These are phyloP conservation scores for Ophiostoma populinum DNA, from an alignment of 2,329 filamentous ascomycete species.

Conservation along the genomic window DNA sequence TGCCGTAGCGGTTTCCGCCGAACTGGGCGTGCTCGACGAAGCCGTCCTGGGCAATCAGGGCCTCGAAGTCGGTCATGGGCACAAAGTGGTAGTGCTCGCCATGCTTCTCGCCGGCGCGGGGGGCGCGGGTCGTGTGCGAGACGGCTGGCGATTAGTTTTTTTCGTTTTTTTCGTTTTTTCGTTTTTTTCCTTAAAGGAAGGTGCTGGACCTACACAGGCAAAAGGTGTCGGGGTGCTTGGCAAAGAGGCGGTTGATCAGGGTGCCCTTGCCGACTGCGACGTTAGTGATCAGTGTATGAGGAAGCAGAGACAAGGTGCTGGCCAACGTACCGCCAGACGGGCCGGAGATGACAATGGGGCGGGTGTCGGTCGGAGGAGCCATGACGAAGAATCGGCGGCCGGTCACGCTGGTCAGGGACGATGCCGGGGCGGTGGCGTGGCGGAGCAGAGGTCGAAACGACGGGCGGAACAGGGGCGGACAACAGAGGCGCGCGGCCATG, in stretches of 20 bases:
- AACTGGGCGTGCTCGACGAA: conserved; percentile 82
- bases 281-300: neutral
- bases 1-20: conserved; percentile 75
- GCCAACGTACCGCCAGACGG: conserved; percentile 38
- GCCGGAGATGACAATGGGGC: conserved; percentile 62
- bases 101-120: conserved; percentile 57
- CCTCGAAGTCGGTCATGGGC: conserved; percentile 46
- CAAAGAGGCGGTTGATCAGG: conserved; percentile 55
- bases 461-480: neutral
- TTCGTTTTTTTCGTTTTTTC: too few species aligned
- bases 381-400: conserved; percentile 3
- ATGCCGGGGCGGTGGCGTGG: neutral
- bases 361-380: conserved; percentile 27
- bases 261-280: conserved; percentile 56
- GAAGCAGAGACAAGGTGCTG: too few species aligned
- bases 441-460: too few species aligned
- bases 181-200: too few species aligned
- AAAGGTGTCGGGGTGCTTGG: conserved; percentile 15
- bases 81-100: conserved; percentile 73
- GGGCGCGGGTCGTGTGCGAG: conserved; percentile 64
- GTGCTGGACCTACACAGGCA: conserved; percentile 18
- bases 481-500: neutral
- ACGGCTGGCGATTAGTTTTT: conserved; percentile 22
- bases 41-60: conserved; percentile 46
- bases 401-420: neutral